Evolutionary conservation across 2,329 filamentous ascomycete genomes (phyloP), one percentile per base, ranked within the genome.

Genomic region (Verticillium zaregamsianum): DNA sequence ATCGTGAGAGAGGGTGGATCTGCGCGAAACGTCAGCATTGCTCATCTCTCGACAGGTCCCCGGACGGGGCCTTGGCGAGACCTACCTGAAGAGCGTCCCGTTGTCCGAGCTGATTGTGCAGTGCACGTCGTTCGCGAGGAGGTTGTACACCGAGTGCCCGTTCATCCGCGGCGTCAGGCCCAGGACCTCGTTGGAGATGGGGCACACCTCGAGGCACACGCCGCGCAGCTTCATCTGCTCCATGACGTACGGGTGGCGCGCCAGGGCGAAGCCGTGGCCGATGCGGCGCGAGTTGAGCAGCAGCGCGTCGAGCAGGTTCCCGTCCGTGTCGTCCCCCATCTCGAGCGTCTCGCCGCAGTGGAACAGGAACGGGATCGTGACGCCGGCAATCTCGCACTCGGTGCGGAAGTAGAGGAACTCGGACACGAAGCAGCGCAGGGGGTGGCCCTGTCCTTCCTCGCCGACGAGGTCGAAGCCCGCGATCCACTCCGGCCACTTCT

Each of bases 71-170:
- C 8, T 14, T 1, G 8, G 54, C 15, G 11, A 14, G 32, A 20
- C 78, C 67, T 70, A 90, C 88, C 82, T 81, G 71, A 92, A 92
- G 0, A 92, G 77, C 0, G 89, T 89, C 7, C 89, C 89, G 65
- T 93, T 92, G 68, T 93, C 90, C 25, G 88, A 90, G 68, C 86
- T 92, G 49, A 92, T 77, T 0, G 89, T 90, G 74, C 90, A 93
- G 57, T 89, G 88, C 58, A 92, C 83, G 40, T 89, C 86, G 60
- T 89, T 87, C n/a, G 89, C 89, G 60, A 92, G 78, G 28, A 93
- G 76, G 64, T 82, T 79, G 45, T 91, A 90, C 71, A 89, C 85
- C 17, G 87, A 76, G 68, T 92, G 90, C 14, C 89, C 87, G 40
- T 82, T 81, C 61, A 87, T 82, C 55, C 85, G 82, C 9, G 86